Base-by-base conservation (phyloP, 441 rosid species). In the Francoa sonchifolia region DNA sequence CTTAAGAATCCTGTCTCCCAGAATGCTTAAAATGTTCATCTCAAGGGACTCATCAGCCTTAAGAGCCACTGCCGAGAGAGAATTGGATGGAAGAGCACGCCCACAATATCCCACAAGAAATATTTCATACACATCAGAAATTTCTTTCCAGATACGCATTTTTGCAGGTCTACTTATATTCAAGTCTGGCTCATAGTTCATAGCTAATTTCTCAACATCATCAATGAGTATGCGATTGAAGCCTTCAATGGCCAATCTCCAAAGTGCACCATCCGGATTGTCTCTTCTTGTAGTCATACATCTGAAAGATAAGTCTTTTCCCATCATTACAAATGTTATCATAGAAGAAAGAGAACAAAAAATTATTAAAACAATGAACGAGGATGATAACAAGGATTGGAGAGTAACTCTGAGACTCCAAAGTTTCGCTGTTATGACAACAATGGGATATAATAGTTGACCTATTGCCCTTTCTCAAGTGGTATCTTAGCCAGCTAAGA, bases 271-370 rank as follows among this genome's bases (percentile, higher is more conserved):
- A 62, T 92, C 92, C 34, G 99, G 96, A 63, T 68, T 66, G 61
- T 92, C 99, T 70, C 95, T 77, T 73, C 99, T 79, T 49, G 87
- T 74, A 57, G 78, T 83, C 99, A 87, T 92, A 66, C 88, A 83
- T 80, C 96, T 86, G 54, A 5, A 21, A 25, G 27, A 59, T 25
- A 28, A 59, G 39, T n/a, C n/a, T n/a, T n/a, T n/a, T n/a, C n/a
- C n/a, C n/a, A n/a, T n/a, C n/a, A n/a, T n/a, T n/a, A n/a, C n/a
- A n/a, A n/a, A n/a, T n/a, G n/a, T n/a, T n/a, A n/a, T n/a, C n/a
- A n/a, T n/a, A n/a, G n/a, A n/a, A n/a, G n/a, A n/a, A n/a, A n/a
- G n/a, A n/a, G n/a, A n/a, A n/a, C n/a, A n/a, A n/a, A n/a, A n/a
- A n/a, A n/a, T n/a, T n/a, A n/a, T n/a, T 29, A 52, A 15, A 54